These are phyloP conservation scores for Cardamine occulta DNA, from an alignment of 345 rosid species.

Conservation along the genomic window DNA sequence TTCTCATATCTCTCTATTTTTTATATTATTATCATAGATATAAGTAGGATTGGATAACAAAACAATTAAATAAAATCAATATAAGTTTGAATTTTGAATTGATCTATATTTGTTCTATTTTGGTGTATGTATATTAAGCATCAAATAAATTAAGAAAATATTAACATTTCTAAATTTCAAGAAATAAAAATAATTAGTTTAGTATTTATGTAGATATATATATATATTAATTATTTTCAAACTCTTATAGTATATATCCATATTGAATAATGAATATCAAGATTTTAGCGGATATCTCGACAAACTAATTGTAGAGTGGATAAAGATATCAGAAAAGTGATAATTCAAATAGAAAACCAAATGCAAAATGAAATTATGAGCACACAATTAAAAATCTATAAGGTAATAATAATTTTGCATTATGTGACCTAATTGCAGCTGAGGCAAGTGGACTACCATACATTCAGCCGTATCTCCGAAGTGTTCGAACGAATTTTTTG, in stretches of 20 bases:
- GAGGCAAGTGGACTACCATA: slow-evolving; percentile 61
- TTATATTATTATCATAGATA: neutral
- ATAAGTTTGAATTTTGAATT: too few species aligned
- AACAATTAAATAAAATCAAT: neutral
- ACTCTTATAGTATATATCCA: too few species aligned
- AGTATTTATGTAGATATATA: too few species aligned
- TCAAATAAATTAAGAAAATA: neutral
- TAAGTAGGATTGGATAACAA: neutral
- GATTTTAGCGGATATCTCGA: neutral
- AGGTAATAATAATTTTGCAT: neutral
- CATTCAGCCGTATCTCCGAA: slow-evolving; percentile 54
- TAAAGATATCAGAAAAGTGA: too few species aligned
- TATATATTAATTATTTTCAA: too few species aligned
- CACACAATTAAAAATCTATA: neutral
- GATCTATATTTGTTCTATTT: too few species aligned
- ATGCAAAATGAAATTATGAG: neutral
- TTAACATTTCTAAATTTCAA: neutral
- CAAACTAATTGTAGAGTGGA: neutral
- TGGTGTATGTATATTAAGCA: neutral
- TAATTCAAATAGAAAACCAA: neutral
- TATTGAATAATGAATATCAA: too few species aligned
- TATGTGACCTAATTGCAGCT: slow-evolving; percentile 46
- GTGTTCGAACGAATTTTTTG: neutral
- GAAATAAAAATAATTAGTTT: too few species aligned
- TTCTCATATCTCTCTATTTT: neutral